Evolutionary conservation across 305 asterid species (phyloP).

Genomic region (Fraxinus albicans): DNA sequence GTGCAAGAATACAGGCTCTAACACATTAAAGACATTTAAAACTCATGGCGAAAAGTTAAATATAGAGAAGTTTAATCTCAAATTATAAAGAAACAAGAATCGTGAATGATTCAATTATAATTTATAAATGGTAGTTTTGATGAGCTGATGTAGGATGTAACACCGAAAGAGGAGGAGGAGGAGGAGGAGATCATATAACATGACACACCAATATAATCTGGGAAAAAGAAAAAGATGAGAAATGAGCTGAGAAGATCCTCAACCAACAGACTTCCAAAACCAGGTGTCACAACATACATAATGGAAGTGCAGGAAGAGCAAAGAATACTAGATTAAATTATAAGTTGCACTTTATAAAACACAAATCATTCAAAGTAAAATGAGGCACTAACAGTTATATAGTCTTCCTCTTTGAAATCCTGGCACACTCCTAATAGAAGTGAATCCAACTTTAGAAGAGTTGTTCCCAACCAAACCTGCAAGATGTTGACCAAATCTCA

Average conservation of each 20-base stretch:
- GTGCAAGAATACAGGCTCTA: neutral
- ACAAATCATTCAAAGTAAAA: slow-evolving; percentile 20
- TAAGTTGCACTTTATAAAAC: slow-evolving; percentile 7
- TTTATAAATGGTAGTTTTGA: neutral
- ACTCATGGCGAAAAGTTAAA: neutral
- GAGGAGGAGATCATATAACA: neutral
- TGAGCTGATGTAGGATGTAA: neutral
- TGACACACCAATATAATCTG: neutral
- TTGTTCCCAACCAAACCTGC: slow-evolving; percentile 96
- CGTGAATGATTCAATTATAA: neutral
- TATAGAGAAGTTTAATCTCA: slow-evolving; percentile 6
- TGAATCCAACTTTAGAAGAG: slow-evolving; percentile 95
- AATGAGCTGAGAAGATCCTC: neutral
- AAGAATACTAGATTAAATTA: slow-evolving; percentile 5
- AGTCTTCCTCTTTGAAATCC: slow-evolving; percentile 83
- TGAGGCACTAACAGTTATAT: slow-evolving; percentile 72
- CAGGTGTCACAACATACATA: neutral
- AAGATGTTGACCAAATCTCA: slow-evolving; percentile 23
- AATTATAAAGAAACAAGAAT: neutral
- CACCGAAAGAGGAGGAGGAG: neutral
- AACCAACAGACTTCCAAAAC: neutral
- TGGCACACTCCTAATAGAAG: slow-evolving; percentile 85
- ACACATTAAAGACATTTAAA: slow-evolving; percentile 4
- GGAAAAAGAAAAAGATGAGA: neutral
- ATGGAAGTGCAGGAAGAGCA: neutral